Conservation (phyloP, 2,329 filamentous ascomycete species). For the Cladorrhinum sp. region DNA sequence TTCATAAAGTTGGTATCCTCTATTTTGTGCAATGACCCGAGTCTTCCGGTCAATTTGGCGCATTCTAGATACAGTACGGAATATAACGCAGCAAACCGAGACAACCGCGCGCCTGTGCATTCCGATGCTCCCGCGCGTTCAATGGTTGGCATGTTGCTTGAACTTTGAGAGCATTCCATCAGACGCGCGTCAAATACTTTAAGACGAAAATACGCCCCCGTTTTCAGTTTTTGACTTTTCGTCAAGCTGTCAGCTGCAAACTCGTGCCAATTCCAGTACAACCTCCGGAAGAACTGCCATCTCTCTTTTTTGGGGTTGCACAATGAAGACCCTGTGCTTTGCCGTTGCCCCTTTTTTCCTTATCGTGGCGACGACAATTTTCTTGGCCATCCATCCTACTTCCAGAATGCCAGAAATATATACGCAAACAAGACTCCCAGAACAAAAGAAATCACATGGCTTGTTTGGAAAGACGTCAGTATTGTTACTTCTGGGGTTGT, state of each 20-base stretch:
- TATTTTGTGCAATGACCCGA: neutral
- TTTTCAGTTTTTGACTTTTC: too few relatives aligned
- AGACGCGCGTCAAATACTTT: neutral
- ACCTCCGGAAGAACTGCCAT: neutral
- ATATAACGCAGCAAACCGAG: too few relatives aligned
- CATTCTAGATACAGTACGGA: neutral
- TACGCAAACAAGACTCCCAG: neutral
- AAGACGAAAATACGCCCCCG: too few relatives aligned
- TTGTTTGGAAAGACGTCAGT: neutral
- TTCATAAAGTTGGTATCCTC: neutral
- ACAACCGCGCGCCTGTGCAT: neutral
- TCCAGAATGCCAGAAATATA: neutral
- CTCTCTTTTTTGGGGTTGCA: neutral
- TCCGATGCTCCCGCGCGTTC: neutral
- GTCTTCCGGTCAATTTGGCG: neutral
- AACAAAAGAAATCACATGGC: neutral
- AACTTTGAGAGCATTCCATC: neutral
- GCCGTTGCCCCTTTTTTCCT: neutral
- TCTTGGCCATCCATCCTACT: neutral
- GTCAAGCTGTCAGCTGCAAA: too few relatives aligned
- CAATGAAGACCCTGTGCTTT: neutral
- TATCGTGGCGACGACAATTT: neutral
- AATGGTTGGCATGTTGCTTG: neutral
- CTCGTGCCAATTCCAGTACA: too few relatives aligned
- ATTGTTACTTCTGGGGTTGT: neutral